Evolutionary conservation across 1,284 basidiomycete genomes (phyloP).

Genomic region (Cutaneotrichosporon sp.): DNA sequence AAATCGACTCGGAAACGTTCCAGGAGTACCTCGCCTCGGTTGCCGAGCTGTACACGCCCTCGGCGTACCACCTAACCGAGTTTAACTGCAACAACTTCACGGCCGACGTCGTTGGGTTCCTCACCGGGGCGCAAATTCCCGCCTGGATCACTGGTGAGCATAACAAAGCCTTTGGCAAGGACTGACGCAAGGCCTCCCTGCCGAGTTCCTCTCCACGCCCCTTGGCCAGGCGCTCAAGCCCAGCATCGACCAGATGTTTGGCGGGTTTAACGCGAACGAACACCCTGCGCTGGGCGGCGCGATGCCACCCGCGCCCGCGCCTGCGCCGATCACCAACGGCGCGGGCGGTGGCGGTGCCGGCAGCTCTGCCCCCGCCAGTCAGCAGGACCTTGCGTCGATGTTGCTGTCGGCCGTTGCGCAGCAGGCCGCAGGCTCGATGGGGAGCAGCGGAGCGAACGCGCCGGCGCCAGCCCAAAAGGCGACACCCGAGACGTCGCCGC

Average conservation of each 20-base stretch:
- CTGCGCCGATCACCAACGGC: constrained; percentile 12
- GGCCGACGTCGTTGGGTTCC: constrained; percentile 74
- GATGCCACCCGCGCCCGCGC: constrained; percentile 37
- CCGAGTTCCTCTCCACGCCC: constrained; percentile 83
- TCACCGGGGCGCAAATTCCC: constrained; percentile 74
- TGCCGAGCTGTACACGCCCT: constrained; percentile 71
- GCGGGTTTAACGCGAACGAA: constrained; percentile 61
- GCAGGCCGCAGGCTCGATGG: constrained; percentile 47
- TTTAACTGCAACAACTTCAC: constrained; percentile 78
- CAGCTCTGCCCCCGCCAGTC: neutral
- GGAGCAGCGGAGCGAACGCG: constrained; percentile 13
- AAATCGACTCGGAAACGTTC: constrained; percentile 76
- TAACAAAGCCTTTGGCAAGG: no score
- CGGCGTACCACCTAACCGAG: constrained; percentile 85
- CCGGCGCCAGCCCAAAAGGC: constrained; percentile 19
- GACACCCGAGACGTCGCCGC: constrained; percentile 53
- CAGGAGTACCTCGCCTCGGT: constrained; percentile 72
- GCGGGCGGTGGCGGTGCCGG: constrained; percentile 38
- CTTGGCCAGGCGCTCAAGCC: constrained; percentile 80
- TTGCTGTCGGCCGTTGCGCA: constrained; percentile 62
- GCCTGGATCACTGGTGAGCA: constrained; percentile 61
- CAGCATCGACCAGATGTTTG: constrained; percentile 81
- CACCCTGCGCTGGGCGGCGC: constrained; percentile 30
- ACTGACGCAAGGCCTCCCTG: constrained; percentile 62
- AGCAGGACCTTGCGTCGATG: constrained; percentile 52